A percentile compares a stretch with the other conserved stretches of the same genome.
Conservation (phyloP, 108 stramenopile genomes). For the Aurantiochytrium sp. region DNA sequence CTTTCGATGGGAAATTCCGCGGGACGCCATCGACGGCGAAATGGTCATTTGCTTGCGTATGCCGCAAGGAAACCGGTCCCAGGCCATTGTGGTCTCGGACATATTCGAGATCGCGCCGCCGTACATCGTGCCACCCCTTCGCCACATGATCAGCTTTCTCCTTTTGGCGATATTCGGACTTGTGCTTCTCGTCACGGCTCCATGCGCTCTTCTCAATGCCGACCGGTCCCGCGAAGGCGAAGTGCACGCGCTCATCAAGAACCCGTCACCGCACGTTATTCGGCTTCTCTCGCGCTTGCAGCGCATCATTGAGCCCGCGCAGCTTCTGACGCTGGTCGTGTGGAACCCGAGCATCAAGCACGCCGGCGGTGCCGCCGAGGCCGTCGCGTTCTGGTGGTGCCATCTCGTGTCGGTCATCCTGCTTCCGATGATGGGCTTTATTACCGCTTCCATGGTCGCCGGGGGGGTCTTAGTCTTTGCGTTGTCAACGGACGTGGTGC, state of each 20-base stretch:
- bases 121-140: background rate
- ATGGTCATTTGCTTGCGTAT: background rate
- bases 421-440: background rate
- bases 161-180: background rate
- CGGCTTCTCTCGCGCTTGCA: background rate
- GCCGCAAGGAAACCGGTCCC: background rate
- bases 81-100: background rate
- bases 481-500: background rate
- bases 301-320: background rate
- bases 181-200: background rate
- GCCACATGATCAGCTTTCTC: background rate
- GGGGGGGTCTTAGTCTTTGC: background rate
- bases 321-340: background rate
- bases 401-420: background rate
- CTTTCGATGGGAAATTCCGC: background rate
- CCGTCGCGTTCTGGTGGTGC: background rate
- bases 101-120: background rate
- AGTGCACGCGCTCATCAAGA: background rate
- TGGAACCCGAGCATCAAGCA: background rate
- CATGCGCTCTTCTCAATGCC: background rate
- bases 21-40: background rate
- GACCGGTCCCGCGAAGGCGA: background rate
- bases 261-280: background rate
- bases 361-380: background rate
- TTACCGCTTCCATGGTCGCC: background rate